phyloP scores from a whole-genome alignment of 2,329 filamentous ascomycete genomes.

The Pseudogymnoascus destructans region DNA sequence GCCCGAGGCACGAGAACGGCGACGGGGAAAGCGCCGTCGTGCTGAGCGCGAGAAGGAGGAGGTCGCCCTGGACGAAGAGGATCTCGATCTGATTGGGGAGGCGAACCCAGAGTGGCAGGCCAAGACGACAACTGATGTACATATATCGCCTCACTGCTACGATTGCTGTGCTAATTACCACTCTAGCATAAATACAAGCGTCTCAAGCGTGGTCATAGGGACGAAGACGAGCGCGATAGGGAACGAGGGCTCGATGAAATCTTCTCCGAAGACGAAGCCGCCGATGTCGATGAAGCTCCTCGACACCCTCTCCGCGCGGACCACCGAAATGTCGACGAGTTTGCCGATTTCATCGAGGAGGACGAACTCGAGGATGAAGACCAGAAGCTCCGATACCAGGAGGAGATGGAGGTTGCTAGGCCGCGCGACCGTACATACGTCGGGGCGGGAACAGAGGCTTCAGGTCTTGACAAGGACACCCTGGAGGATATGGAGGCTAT shows the following conservation, averaged over 20 bases:
- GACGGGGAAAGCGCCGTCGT: constrained; percentile 62
- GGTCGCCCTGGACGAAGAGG: constrained; percentile 79
- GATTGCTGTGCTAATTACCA: constrained; percentile 16
- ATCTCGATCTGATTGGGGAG: constrained; percentile 87
- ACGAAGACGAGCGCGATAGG: constrained; percentile 53
- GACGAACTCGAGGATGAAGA: constrained; percentile 83
- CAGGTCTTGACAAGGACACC: constrained; percentile 80
- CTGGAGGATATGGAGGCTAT: constrained; percentile 93
- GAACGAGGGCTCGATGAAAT: constrained; percentile 76
- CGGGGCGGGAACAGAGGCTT: constrained; percentile 59
- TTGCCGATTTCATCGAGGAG: constrained; percentile 94
- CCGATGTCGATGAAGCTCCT: constrained; percentile 35
- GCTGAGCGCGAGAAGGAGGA: constrained; percentile 74
- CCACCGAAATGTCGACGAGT: constrained; percentile 58
- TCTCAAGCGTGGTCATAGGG: constrained; percentile 79
- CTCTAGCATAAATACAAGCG: constrained; percentile 82
- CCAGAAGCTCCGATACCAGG: constrained; percentile 59
- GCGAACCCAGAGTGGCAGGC: constrained; percentile 58
- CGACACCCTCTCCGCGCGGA: constrained; percentile 28
- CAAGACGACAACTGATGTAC: constrained; percentile 56
- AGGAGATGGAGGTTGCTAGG: constrained; percentile 79
- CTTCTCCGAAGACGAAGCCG: constrained; percentile 89
- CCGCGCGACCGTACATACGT: constrained; percentile 58
- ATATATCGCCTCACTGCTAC: constrained; percentile 17
- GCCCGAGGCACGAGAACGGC: constrained; percentile 38